phyloP scores from a whole-genome alignment of 345 rosid genomes.

The Gossypium rotundifolium region DNA sequence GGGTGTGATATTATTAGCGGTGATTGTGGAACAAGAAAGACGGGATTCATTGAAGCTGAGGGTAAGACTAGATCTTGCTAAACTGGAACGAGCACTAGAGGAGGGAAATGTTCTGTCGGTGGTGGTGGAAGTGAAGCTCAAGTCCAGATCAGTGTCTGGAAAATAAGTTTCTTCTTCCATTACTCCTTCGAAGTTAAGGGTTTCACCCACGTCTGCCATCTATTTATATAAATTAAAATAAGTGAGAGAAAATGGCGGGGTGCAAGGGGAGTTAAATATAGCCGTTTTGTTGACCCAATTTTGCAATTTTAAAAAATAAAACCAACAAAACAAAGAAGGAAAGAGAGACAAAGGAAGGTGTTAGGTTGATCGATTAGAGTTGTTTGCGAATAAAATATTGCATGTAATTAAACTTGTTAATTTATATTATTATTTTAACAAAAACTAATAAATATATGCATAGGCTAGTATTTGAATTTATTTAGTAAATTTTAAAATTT shows the following conservation, averaged over 20 bases:
- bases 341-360: background rate
- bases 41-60: slow-evolving; percentile 66
- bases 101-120: slow-evolving; percentile 53
- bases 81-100: slow-evolving; percentile 57
- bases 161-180: slow-evolving; percentile 36
- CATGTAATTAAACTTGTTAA: background rate
- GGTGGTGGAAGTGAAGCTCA: slow-evolving; percentile 54
- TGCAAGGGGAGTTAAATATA: background rate
- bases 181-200: background rate
- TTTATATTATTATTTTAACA: too few species aligned
- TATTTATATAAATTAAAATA: background rate
- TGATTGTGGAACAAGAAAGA: slow-evolving; percentile 28
- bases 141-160: slow-evolving; percentile 56
- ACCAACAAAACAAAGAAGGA: too few species aligned
- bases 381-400: background rate
- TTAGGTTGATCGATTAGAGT: background rate
- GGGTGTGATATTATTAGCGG: slow-evolving; percentile 8
- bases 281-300: background rate
- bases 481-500: too few species aligned
- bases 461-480: too few species aligned
- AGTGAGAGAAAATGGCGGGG: background rate
- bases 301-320: background rate
- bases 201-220: background rate
- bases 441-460: too few species aligned
- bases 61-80: slow-evolving; percentile 59